A percentile compares a stretch with the other conserved stretches of the same genome.
Evolutionary conservation across 2,329 filamentous ascomycete genomes (phyloP).

Genomic region (Colletotrichum tropicale): DNA sequence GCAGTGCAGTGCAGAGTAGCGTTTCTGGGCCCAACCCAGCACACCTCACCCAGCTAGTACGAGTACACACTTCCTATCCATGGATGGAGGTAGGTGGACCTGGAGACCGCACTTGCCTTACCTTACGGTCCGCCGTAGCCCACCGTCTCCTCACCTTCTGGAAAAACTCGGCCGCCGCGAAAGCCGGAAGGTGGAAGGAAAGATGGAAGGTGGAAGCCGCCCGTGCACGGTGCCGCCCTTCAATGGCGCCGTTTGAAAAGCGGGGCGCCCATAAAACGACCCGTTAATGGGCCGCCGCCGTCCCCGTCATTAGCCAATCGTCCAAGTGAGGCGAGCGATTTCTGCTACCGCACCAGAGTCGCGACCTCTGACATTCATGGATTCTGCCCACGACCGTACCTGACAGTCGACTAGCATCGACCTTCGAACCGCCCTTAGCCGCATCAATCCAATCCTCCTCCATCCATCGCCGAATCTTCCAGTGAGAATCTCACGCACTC

Average conservation of each 20-base stretch:
- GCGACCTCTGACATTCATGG: neutral
- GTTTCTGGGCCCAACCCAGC: neutral
- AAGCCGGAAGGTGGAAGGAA: conserved; percentile 12
- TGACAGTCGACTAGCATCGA: neutral
- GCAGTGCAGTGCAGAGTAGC: neutral
- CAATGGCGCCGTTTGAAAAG: conserved; percentile 18
- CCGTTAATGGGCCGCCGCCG: conserved; percentile 10
- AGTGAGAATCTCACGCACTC: neutral
- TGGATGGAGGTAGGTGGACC: neutral
- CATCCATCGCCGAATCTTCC: neutral
- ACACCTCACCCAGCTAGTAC: neutral
- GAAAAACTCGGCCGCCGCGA: conserved; percentile 17
- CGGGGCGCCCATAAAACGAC: neutral
- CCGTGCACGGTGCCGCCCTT: neutral
- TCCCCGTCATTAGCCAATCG: conserved; percentile 20
- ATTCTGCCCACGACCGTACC: neutral
- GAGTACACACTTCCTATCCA: neutral
- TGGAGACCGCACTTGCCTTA: neutral
- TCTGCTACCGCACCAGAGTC: neutral
- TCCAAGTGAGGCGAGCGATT: conserved; percentile 18
- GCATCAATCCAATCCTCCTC: neutral
- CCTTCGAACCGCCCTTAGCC: neutral
- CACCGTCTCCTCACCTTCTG: conserved; percentile 13
- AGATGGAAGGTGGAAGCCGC: conserved; percentile 7
- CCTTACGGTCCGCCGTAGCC: neutral